These are phyloP conservation scores for Barnettozyma vustinii DNA, from an alignment of 805 yeast species.

Conservation along the genomic window DNA sequence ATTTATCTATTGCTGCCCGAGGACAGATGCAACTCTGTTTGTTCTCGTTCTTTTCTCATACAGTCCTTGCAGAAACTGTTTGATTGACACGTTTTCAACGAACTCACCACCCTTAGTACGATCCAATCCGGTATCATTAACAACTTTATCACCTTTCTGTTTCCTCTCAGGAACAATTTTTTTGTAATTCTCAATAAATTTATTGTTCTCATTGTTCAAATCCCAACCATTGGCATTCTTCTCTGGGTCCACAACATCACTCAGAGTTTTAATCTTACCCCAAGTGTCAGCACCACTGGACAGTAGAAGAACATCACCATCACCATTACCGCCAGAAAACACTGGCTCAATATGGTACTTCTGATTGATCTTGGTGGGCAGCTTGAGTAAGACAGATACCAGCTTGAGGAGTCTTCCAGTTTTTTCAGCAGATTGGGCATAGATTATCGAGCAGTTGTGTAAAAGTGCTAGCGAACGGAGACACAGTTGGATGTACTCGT, in stretches of 20 bases:
- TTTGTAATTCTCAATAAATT: constrained; percentile 15
- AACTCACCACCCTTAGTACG: not conserved
- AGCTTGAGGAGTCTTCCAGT: constrained; percentile 1
- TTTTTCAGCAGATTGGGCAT: constrained; percentile 5
- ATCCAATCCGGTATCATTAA: not conserved
- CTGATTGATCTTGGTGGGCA: constrained; percentile 6
- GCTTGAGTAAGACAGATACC: constrained; percentile 7
- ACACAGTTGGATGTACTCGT: constrained; percentile 31
- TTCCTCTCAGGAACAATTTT: constrained; percentile 13
- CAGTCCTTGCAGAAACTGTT: constrained; percentile 2
- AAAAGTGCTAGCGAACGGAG: constrained; percentile 18
- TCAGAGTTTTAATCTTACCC: constrained; percentile 40
- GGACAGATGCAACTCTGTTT: constrained; percentile 2
- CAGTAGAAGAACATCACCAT: constrained; percentile 27
- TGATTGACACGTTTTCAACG: not conserved
- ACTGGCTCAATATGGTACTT: constrained; percentile 2
- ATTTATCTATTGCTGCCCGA: not conserved
- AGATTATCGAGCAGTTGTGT: constrained; percentile 10
- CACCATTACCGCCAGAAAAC: constrained; percentile 7
- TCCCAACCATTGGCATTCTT: constrained; percentile 17
- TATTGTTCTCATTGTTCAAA: constrained; percentile 23
- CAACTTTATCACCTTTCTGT: not conserved
- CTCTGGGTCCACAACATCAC: constrained; percentile 30
- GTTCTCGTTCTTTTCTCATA: constrained; percentile 4
- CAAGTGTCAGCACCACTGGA: constrained; percentile 50